Evolutionary conservation across 805 yeast genomes (phyloP).

Genomic region (Millerozyma miso): DNA sequence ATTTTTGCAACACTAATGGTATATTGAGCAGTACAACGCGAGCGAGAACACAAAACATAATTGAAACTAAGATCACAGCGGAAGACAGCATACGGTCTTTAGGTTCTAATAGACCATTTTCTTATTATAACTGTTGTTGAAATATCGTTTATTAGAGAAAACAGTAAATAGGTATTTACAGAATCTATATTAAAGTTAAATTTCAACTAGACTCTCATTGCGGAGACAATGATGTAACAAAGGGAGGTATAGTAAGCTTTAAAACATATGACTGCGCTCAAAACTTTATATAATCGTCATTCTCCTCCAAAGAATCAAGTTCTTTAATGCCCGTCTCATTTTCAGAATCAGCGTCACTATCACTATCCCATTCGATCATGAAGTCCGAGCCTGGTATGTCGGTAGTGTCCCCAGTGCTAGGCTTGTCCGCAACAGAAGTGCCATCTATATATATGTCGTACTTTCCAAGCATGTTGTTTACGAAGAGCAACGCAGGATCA

Average conservation of each 20-base stretch:
- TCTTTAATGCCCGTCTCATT: constrained; percentile 1
- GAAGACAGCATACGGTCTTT: no score
- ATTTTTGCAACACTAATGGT: not conserved
- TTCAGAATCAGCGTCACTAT: constrained; percentile 5
- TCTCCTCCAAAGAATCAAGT: constrained; percentile 18
- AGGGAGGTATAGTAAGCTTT: no score
- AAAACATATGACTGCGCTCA: no score
- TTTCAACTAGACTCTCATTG: no score
- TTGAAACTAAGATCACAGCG: not conserved
- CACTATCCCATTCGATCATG: constrained; percentile 13
- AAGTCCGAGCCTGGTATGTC: constrained; percentile 11
- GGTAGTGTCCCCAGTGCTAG: not conserved
- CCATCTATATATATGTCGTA: constrained; percentile 24
- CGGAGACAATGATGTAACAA: no score
- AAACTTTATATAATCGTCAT: constrained; percentile 20
- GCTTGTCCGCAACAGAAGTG: not conserved
- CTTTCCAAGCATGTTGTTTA: constrained; percentile 13
- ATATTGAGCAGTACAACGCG: not conserved
- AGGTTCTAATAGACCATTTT: no score
- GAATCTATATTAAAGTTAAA: no score
- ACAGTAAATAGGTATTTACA: not conserved
- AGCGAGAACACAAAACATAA: not conserved
- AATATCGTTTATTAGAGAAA: not conserved
- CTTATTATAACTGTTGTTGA: no score
- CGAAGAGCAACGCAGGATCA: constrained; percentile 23